Evolutionary conservation across 768 basidiomycete species (phyloP), one percentile per base, ranked within the genome.

Genomic region (Phallus indusiatus): DNA sequence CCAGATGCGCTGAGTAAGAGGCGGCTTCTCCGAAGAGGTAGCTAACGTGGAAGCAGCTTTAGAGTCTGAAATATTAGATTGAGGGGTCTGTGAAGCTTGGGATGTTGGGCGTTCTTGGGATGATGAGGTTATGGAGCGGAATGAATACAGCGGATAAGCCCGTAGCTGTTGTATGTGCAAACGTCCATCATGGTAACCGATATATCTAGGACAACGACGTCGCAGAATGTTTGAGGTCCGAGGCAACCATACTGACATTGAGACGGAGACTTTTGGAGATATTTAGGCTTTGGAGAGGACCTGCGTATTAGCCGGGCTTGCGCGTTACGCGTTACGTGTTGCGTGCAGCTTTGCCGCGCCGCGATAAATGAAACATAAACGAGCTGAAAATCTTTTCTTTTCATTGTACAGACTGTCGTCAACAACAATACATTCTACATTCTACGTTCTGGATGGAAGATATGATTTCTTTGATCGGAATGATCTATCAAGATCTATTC

Each of bases 1-100:
- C 95, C 95, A 97, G 7, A 81, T 81, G 42, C 94, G 78, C 10
- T 81, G 76, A 46, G 75, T 60, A 2, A 90, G 69, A 1, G 79
- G 77, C 0, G 71, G 69, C 47, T 74, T 69, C 11, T 50, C 49
- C 20, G 49, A 3, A 33, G 56, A 28, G 46, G 56, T 36, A 10
- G 55, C 61, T n/a, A 57, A 50, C 11, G 53, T 59, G 12, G 57
- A 59, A 9, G 57, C 57, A 8, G 57, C 33, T 20, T 59, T 59
- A 34, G 57, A 51, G n/a, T 59, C 56, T 17, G 56, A 34, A 34
- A 20, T 14, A 51, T 14, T 16, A 14, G 50, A 34, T 51, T 22
- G 50, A 10, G 56, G 56, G 10, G 28, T 17, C 33, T 10, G 24
- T 52, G 57, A 17, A 17, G 35, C 33, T 28, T 59, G 48, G 12